Evolutionary conservation across 2,329 filamentous ascomycete species (phyloP).

Genomic region (Zopfia rhizophila): DNA sequence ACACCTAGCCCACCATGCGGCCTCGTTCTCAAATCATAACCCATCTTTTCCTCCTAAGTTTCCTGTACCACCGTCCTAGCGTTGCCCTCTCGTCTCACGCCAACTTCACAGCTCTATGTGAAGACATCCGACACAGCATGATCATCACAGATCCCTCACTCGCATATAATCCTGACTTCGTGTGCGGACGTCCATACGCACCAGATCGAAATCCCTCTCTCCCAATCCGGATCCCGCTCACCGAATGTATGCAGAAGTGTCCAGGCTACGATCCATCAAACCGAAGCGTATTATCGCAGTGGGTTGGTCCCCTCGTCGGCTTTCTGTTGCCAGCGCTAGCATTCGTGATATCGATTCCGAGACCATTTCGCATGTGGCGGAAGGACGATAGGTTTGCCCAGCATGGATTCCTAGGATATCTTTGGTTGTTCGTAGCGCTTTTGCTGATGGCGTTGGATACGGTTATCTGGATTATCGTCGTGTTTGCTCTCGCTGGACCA

Average conservation of each 20-base stretch:
- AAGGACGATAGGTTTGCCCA: background rate
- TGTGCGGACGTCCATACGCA: conserved; percentile 8
- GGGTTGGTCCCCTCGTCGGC: conserved; percentile 48
- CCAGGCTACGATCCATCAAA: conserved; percentile 46
- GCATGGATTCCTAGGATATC: background rate
- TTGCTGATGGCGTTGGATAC: conserved; percentile 35
- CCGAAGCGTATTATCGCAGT: conserved; percentile 37
- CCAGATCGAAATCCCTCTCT: conserved; percentile 5
- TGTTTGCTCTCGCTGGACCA: conserved; percentile 13
- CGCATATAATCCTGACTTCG: conserved; percentile 2
- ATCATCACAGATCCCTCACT: conserved; percentile 11
- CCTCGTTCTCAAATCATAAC: no score
- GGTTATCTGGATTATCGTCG: conserved; percentile 13
- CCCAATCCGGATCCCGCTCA: conserved; percentile 26
- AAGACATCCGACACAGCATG: conserved; percentile 3
- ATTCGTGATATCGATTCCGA: conserved; percentile 50
- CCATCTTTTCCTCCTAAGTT: no score
- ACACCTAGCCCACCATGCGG: no score
- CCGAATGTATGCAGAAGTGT: conserved; percentile 41
- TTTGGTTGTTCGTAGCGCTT: conserved; percentile 39
- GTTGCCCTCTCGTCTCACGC: conserved; percentile 1
- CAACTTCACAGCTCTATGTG: conserved; percentile 7
- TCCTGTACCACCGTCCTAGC: no score
- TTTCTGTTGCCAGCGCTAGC: conserved; percentile 51
- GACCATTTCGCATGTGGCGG: conserved; percentile 18